A percentile compares a stretch with the other conserved stretches of the same genome.
Conservation (phyloP, 1,284 basidiomycete species). For the Rhodotorula sp. region DNA sequence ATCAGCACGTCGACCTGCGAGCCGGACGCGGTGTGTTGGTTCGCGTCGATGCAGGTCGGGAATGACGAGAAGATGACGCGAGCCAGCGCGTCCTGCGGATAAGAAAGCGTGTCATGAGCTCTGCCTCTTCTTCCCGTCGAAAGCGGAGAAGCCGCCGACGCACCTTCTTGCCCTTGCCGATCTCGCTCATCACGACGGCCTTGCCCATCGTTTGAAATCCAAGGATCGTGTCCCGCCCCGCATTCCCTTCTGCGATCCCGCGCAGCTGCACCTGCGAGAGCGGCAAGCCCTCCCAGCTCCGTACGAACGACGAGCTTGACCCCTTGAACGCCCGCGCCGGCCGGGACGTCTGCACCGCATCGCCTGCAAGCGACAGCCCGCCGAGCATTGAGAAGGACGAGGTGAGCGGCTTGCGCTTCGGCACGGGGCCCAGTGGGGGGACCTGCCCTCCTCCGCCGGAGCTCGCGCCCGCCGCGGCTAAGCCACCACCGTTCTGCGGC, state of each 20-base stretch:
- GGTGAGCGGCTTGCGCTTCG: constrained; percentile 31
- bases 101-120: background rate
- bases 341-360: constrained; percentile 6
- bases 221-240: constrained; percentile 30
- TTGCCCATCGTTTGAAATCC: constrained; percentile 34
- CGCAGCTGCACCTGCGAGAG: constrained; percentile 23
- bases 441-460: background rate
- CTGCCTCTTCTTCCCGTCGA: background rate
- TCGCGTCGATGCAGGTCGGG: constrained; percentile 87
- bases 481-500: background rate
- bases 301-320: constrained; percentile 32
- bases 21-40: constrained; percentile 70
- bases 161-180: constrained; percentile 34
- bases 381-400: constrained; percentile 39
- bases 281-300: constrained; percentile 41
- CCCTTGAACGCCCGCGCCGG: constrained; percentile 34
- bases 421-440: constrained; percentile 10
- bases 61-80: constrained; percentile 80
- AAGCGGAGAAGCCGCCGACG: background rate
- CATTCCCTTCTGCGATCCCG: constrained; percentile 28
- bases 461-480: background rate
- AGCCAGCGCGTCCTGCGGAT: constrained; percentile 73
- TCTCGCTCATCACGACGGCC: constrained; percentile 30
- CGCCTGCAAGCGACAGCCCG: constrained; percentile 18
- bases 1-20: constrained; percentile 86